Conservation (phyloP, 495 filamentous ascomycete genomes). For the Penicillium parvum region DNA sequence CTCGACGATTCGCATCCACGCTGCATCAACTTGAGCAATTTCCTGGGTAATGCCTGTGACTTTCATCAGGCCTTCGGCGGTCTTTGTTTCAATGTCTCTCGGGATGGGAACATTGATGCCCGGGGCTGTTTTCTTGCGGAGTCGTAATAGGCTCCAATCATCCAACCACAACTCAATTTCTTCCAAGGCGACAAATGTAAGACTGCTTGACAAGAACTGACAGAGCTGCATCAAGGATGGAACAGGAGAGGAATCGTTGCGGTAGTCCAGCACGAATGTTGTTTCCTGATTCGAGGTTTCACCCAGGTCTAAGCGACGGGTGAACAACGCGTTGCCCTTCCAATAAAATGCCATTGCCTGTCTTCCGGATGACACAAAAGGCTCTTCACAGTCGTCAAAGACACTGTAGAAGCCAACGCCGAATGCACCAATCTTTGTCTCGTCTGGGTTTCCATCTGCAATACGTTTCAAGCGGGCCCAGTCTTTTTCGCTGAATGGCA, state of each 20-base stretch:
- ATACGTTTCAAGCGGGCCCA: constrained; percentile 94
- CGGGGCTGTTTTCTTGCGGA: constrained; percentile 82
- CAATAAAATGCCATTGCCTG: constrained; percentile 98
- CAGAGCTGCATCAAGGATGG: constrained; percentile 79
- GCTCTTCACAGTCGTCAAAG: constrained; percentile 96
- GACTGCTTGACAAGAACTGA: constrained; percentile 88
- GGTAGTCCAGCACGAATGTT: constrained; percentile 87
- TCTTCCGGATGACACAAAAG: constrained; percentile 86
- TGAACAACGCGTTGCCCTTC: constrained; percentile 93
- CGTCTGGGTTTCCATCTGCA: constrained; percentile 96
- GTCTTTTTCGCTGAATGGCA: constrained; percentile 78
- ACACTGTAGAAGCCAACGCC: constrained; percentile 99
- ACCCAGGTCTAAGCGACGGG: constrained; percentile 68
- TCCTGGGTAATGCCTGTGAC: constrained; percentile 68
- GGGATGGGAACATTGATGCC: constrained; percentile 69
- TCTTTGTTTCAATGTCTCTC: constrained; percentile 71
- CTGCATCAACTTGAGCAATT: constrained; percentile 84
- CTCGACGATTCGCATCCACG: constrained; percentile 82
- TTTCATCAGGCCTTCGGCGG: constrained; percentile 80
- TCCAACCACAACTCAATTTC: constrained; percentile 88
- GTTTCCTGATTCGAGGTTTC: constrained; percentile 64
- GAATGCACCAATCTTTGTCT: constrained; percentile 98
- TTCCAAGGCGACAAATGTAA: constrained; percentile 91
- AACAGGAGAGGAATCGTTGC: constrained; percentile 77
- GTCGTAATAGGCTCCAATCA: constrained; percentile 69